Evolutionary conservation across 768 basidiomycete species (phyloP).

Genomic region (Thelephora ganbajun): DNA sequence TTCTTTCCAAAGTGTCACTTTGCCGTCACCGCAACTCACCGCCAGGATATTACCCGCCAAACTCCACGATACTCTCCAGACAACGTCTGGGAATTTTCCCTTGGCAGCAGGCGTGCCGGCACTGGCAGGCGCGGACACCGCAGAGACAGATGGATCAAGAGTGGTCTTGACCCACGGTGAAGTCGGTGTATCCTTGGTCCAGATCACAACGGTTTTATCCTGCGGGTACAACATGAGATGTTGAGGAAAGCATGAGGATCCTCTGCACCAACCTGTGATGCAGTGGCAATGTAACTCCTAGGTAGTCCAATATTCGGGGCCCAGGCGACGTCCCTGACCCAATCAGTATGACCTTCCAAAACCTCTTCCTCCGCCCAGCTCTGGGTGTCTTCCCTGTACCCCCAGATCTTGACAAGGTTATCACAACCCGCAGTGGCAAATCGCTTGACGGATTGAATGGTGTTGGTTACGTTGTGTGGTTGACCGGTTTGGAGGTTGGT

Average conservation of each 20-base stretch:
- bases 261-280: slow-evolving; percentile 51
- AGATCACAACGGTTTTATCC: slow-evolving; percentile 82
- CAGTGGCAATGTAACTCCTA: slow-evolving; percentile 89
- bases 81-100: slow-evolving; percentile 90
- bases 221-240: slow-evolving; percentile 9
- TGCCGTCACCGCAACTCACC: slow-evolving; percentile 95
- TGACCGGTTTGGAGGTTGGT: slow-evolving; percentile 22
- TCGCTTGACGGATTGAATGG: slow-evolving; percentile 53
- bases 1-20: slow-evolving; percentile 98
- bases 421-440: slow-evolving; percentile 96
- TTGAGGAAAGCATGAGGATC: background rate
- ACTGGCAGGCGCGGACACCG: slow-evolving; percentile 28
- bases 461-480: slow-evolving; percentile 12
- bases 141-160: slow-evolving; percentile 52
- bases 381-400: slow-evolving; percentile 73
- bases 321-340: slow-evolving; percentile 99
- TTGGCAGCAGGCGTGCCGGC: slow-evolving; percentile 26
- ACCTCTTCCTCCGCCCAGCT: slow-evolving; percentile 86
- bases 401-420: slow-evolving; percentile 91
- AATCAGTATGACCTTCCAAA: slow-evolving; percentile 88
- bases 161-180: slow-evolving; percentile 69
- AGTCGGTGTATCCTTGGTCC: slow-evolving; percentile 73
- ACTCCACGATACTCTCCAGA: slow-evolving; percentile 99
- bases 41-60: slow-evolving; percentile 92
- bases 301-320: slow-evolving; percentile 94